Base-by-base conservation (phyloP, 352 stramenopile genomes). In the Phytophthora sp. region DNA sequence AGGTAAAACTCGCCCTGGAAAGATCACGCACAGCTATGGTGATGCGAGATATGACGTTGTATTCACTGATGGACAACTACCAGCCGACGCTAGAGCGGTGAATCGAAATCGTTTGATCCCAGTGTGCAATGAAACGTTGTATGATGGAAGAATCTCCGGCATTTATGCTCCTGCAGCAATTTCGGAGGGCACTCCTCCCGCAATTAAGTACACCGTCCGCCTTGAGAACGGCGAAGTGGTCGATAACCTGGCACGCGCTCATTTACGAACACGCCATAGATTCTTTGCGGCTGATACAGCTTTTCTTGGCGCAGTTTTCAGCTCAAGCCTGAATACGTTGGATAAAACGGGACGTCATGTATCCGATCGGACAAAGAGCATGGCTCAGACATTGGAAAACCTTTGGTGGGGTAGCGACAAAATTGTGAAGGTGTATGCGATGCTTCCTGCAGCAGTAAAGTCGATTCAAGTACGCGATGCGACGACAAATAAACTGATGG, bases 1-100 rank as follows among this genome's bases (percentile, higher is more conserved):
- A n/a, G 39, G 39, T 11, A 46, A 27, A 51, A 64, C 51, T 4
- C 77, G 69, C 3, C 58, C 63, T 20, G 82, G 68, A 30, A 73
- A 73, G 35, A 63, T 90, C 38, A 24, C 62, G 0, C 66, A 73
- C 33, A 79, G 74, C 26, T 53, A 79, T 27, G 71, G 79, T 20
- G 85, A 86, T 60, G 79, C 72, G 3, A 69, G 63, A 26, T 91
- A 91, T 45, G 69, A 82, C 16, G 56, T 91, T n/a, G 54, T 64
- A 57, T 88, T 76, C 41, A 11, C 87, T 2, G 82, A 89, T 58
- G 61, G 54, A 3, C 57, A 61, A 1, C 24, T 24, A 9, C 65
- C 70, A 18, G 24, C 13, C 16, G 62, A 44, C 3, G 77, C 86
- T 11, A 59, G 31, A n/a, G 27, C 58, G 24, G 80, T 91, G 16